A percentile compares a stretch with the other conserved stretches of the same genome.
These are phyloP conservation scores for Russula lepida DNA, from an alignment of 768 basidiomycete species.

Conservation along the genomic window DNA sequence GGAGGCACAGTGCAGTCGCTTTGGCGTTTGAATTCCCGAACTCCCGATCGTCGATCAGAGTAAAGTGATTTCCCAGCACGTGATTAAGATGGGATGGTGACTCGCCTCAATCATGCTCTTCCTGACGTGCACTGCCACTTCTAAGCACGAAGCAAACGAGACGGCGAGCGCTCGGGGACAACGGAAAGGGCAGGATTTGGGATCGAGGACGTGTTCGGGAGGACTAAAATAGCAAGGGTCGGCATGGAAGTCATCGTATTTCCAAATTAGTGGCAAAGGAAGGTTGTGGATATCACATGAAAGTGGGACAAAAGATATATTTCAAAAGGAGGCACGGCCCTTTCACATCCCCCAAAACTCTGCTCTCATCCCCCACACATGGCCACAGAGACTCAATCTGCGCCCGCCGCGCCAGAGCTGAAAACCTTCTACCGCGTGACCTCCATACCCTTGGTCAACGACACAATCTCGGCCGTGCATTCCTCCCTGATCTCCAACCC, in stretches of 20 bases:
- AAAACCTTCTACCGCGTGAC: conserved; percentile 55
- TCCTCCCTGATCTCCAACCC: conserved; percentile 48
- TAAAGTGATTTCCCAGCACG: not conserved
- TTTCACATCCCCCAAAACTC: not conserved
- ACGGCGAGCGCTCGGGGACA: not conserved
- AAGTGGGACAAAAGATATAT: not conserved
- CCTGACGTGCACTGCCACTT: not conserved
- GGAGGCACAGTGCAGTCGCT: too few species aligned
- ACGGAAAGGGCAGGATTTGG: not conserved
- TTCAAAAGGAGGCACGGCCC: not conserved
- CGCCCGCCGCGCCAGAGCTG: conserved; percentile 40
- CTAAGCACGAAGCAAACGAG: not conserved
- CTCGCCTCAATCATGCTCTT: not conserved
- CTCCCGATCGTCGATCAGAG: not conserved
- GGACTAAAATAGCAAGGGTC: not conserved
- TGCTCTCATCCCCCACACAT: conserved; percentile 24
- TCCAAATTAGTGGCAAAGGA: not conserved
- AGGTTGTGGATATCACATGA: conserved; percentile 10
- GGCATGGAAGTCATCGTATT: not conserved
- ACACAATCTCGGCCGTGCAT: conserved; percentile 52
- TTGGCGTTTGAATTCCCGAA: conserved; percentile 6
- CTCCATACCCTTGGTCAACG: conserved; percentile 67
- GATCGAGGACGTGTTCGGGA: not conserved
- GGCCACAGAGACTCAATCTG: conserved; percentile 31
- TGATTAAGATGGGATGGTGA: not conserved